phyloP scores from a whole-genome alignment of 257 asterid species.

The Primulina huaijiensis region DNA sequence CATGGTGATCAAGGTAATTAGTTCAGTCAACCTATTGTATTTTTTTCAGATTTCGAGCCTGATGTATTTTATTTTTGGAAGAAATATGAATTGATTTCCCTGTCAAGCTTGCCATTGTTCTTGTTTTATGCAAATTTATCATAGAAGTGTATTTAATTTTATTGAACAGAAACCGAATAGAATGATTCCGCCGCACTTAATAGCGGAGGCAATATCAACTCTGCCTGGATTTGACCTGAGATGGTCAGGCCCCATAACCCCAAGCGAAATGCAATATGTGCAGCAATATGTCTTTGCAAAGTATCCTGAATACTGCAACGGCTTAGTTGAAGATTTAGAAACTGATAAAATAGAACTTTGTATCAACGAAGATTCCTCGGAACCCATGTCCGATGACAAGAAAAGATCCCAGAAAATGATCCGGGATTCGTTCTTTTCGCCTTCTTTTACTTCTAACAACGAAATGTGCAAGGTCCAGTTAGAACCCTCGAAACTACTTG shows the following conservation, averaged over 20 bases:
- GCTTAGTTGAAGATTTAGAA: slow-evolving; percentile 40
- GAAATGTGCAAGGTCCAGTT: slow-evolving; percentile 38
- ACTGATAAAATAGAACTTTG: slow-evolving; percentile 41
- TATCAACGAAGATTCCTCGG: slow-evolving; percentile 32
- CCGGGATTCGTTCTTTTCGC: slow-evolving; percentile 29
- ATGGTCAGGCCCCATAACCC: slow-evolving; percentile 93
- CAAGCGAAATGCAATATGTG: slow-evolving; percentile 67
- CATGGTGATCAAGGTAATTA: slow-evolving; percentile 71
- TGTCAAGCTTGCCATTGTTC: neutral
- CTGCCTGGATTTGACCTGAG: slow-evolving; percentile 72
- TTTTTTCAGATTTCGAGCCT: too few species aligned
- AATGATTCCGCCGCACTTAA: slow-evolving; percentile 70
- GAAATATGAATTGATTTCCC: neutral
- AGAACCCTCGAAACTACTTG: slow-evolving; percentile 63
- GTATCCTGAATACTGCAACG: slow-evolving; percentile 71
- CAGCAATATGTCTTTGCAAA: slow-evolving; percentile 72
- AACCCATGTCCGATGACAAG: slow-evolving; percentile 26
- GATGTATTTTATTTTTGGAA: too few species aligned
- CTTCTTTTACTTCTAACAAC: slow-evolving; percentile 29
- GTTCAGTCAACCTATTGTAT: slow-evolving; percentile 13
- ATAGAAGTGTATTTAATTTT: too few species aligned
- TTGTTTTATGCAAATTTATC: neutral
- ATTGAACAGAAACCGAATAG: slow-evolving; percentile 55
- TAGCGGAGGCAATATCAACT: slow-evolving; percentile 85
- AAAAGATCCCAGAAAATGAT: slow-evolving; percentile 36